Evolutionary conservation across 2,329 filamentous ascomycete genomes (phyloP), one percentile per base, ranked within the genome.

Genomic region (Aspergillus niger): DNA sequence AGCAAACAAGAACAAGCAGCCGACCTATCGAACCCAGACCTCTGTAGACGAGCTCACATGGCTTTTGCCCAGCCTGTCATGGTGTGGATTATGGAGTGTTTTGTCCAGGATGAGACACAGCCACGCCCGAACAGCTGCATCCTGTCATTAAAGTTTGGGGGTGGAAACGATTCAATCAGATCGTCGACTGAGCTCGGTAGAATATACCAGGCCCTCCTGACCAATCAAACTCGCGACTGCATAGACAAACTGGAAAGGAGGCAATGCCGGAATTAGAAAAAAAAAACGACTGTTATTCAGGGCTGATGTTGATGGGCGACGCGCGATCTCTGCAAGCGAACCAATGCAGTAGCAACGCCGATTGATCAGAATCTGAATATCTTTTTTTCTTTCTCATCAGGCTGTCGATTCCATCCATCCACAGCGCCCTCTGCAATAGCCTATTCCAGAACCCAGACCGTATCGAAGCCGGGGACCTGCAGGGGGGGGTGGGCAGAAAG

Each of bases 71-170:
- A 38, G 41, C 20, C 24, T 38, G 50, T 59, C 57, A 59, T 39
- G 38, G 50, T 53, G 41, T 48, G 26, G 58, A 51, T 30, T 30
- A 30, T 55, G 59, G 58, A 11, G 32, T 36, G 32, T 13, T 36
- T 36, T 49, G 55, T 22, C 52, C 52, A 55, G 52, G 41, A 30
- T 44, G 28, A 43, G 30, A 61, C 61, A 60, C 61, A 63, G 58
- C 61, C 61, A 63, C 61, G 32, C 41, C 54, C 55, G 44, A 53
- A 47, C 32, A 36, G 61, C 44, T 43, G n/a, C 36, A 15, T 8
- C 32, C 41, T 17, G 38, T 11, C 15, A 30, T 44, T 44, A 55
- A 43, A 55, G 52, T 55, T 55, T 24, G 24, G 26, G 10, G 8
- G 32, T 36, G 32, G 11, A 36, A 43, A 41, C 32, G 39, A 32